Evolutionary conservation across 2,329 filamentous ascomycete genomes (phyloP), one percentile per base, ranked within the genome.

Genomic region (Cordyceps cicadae): DNA sequence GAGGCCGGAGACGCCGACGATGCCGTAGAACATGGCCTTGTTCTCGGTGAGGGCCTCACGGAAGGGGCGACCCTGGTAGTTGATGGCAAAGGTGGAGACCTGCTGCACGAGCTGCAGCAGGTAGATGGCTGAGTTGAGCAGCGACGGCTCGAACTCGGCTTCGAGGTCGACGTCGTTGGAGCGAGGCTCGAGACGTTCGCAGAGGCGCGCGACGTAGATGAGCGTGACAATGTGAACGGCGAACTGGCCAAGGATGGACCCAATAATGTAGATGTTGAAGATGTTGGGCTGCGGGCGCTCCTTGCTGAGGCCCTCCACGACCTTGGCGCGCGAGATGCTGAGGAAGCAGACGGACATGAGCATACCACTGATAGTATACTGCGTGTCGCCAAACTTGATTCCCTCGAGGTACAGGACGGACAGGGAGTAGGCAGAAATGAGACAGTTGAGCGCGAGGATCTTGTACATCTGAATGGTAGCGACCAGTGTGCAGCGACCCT

Each of bases 391-490:
- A 71, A 99, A 99, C 79, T 99, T 99, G 81, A 99, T 99, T 64
- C 94, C 94, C 69, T 97, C 93, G 1, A 99, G 84, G 71, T 99
- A 99, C 62, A 99, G 81, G 19, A 99, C 94, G 73, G 90, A 95
- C 71, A 99, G 77, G 74, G 91, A 96, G 84, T 99, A 99, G 43
- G 94, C 94, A 67, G 90, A 96, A 72, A 99, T 99, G 67, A 99
- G 81, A 73, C 94, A 99, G 80, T 99, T 99, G 62, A 99, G 80
- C 8, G 94, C 94, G 56, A 99, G 84, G 68, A 99, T 99, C 83
- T 97, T 99, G 86, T 99, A 99, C 93, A 99, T 99, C 79, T 99
- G 94, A 66, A 99, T 97, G 0, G 94, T 99, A 37, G 94, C 94
- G 59, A 99, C 94, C 21, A 99, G 85, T 8, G 94, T 99, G 79